Conservation (phyloP, 2,329 filamentous ascomycete genomes). For the Pseudogymnoascus verrucosus region DNA sequence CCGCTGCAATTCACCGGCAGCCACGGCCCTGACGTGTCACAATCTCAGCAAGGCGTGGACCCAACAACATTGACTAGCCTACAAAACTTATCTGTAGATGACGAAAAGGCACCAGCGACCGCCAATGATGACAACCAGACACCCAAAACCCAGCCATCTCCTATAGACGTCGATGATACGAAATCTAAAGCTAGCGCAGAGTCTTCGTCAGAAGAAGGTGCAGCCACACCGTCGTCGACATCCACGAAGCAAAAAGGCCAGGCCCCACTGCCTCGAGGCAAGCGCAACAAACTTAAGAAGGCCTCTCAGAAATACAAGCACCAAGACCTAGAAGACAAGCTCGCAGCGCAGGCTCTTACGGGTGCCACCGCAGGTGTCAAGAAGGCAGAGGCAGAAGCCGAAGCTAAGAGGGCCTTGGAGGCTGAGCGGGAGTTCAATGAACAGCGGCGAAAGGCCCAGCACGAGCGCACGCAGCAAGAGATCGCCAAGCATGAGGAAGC, state of each 20-base stretch:
- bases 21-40: slow-evolving; percentile 14
- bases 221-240: slow-evolving; percentile 23
- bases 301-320: slow-evolving; percentile 82
- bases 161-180: slow-evolving; percentile 27
- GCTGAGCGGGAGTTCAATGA: slow-evolving; percentile 63
- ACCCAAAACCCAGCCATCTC: background rate
- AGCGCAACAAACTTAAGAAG: slow-evolving; percentile 78
- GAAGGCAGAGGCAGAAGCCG: slow-evolving; percentile 59
- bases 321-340: slow-evolving; percentile 90
- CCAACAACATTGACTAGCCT: slow-evolving; percentile 19
- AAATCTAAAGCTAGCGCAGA: slow-evolving; percentile 27
- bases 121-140: background rate
- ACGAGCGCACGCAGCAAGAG: slow-evolving; percentile 66
- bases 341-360: slow-evolving; percentile 76
- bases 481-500: slow-evolving; percentile 70
- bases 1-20: background rate
- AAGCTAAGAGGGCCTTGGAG: slow-evolving; percentile 60
- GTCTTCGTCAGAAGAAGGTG: slow-evolving; percentile 21
- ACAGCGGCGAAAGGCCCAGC: slow-evolving; percentile 71
- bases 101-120: slow-evolving; percentile 12
- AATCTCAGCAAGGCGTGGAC: slow-evolving; percentile 24
- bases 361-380: slow-evolving; percentile 63
- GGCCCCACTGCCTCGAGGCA: slow-evolving; percentile 56
- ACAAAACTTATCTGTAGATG: background rate
- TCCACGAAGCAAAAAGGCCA: slow-evolving; percentile 37